phyloP scores from a whole-genome alignment of 2,329 filamentous ascomycete species.

The Exophiala viscosa region DNA sequence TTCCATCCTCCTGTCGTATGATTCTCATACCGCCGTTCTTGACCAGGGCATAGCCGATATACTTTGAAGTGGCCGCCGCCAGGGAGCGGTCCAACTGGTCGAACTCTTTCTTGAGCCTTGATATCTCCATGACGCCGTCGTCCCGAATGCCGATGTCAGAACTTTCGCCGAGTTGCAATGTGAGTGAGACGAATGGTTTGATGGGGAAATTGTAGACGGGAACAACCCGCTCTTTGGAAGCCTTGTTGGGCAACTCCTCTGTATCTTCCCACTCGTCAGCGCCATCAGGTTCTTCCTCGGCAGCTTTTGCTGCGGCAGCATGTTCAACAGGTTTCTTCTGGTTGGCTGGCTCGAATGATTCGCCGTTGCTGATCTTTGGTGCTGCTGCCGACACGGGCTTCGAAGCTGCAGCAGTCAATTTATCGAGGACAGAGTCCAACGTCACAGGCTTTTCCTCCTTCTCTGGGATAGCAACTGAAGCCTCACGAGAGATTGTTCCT shows the following conservation, averaged over 20 bases:
- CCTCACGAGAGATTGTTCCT: slow-evolving; percentile 18
- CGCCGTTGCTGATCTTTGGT: no score
- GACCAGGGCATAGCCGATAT: slow-evolving; percentile 90
- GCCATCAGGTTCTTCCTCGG: slow-evolving; percentile 36
- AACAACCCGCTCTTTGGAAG: slow-evolving; percentile 60
- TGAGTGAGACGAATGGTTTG: slow-evolving; percentile 91
- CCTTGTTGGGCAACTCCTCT: slow-evolving; percentile 60
- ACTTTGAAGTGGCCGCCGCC: slow-evolving; percentile 81
- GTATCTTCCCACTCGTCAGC: slow-evolving; percentile 91
- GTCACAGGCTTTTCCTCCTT: slow-evolving; percentile 1
- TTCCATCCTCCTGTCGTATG: slow-evolving; percentile 89
- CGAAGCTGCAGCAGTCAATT: not conserved
- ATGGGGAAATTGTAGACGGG: slow-evolving; percentile 94
- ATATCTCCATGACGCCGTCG: slow-evolving; percentile 84
- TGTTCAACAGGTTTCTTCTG: not conserved
- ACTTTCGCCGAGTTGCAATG: slow-evolving; percentile 58
- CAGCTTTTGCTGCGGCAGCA: not conserved
- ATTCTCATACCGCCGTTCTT: slow-evolving; percentile 90
- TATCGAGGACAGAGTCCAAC: not conserved
- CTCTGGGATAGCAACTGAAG: slow-evolving; percentile 10
- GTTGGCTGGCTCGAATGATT: not conserved
- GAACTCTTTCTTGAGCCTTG: slow-evolving; percentile 92
- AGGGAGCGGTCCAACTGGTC: slow-evolving; percentile 95
- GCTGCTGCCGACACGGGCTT: not conserved
- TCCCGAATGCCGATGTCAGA: slow-evolving; percentile 64